Evolutionary conservation across 2,329 filamentous ascomycete genomes (phyloP).

Genomic region (Epichloe scottii): DNA sequence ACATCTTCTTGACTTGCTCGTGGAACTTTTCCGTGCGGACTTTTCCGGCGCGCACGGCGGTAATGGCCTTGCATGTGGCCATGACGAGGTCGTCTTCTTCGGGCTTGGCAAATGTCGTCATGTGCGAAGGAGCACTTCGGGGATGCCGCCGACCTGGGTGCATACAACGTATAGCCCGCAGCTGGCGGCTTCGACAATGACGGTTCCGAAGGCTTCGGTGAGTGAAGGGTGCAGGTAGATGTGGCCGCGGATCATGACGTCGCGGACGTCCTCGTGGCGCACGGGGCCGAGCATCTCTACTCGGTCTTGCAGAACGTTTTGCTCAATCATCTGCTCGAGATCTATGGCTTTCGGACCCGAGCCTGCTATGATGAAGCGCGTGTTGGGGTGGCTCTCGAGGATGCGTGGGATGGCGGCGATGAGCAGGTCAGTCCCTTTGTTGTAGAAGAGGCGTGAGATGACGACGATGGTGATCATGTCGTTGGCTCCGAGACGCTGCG

Average conservation of each 20-base stretch:
- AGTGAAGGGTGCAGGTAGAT: constrained; percentile 93
- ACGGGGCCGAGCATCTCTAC: constrained; percentile 87
- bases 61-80: constrained; percentile 82
- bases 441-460: constrained; percentile 94
- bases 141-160: constrained; percentile 91
- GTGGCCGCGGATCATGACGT: constrained; percentile 94
- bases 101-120: constrained; percentile 95
- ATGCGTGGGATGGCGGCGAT: constrained; percentile 92
- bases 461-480: constrained; percentile 94
- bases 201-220: constrained; percentile 94
- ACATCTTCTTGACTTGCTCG: constrained; percentile 96
- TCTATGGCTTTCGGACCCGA: constrained; percentile 96
- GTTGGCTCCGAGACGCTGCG: constrained; percentile 61
- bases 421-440: constrained; percentile 95
- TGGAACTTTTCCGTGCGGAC: constrained; percentile 91
- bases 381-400: constrained; percentile 77
- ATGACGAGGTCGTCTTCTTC: constrained; percentile 91
- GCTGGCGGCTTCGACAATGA: constrained; percentile 92
- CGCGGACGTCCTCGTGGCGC: constrained; percentile 88
- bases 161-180: constrained; percentile 95
- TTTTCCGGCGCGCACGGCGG: constrained; percentile 69
- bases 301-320: constrained; percentile 83
- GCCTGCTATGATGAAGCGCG: constrained; percentile 92
- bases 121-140: constrained; percentile 87
- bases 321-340: constrained; percentile 94